Base-by-base conservation (phyloP, 768 basidiomycete genomes). In the Neoboletus brunneissimus region DNA sequence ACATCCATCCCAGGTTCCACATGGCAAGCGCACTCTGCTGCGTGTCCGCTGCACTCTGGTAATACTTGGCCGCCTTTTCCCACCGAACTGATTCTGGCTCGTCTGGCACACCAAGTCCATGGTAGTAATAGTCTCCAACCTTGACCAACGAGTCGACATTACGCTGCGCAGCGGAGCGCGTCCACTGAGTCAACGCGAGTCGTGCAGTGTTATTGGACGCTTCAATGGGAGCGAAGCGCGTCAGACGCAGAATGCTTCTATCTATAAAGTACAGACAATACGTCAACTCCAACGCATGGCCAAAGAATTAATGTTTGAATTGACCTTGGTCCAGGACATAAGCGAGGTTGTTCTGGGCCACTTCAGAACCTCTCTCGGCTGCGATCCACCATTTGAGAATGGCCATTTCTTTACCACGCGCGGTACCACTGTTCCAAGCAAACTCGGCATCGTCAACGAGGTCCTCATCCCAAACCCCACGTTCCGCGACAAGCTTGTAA, bases 1-100 rank as follows among this genome's bases (percentile, higher is more conserved):
- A 98, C 97, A 98, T 98, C 91, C 92, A 98, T 2, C 96, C 97
- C 12, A 98, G 75, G 67, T 98, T 97, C 94, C 94, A 98, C 87
- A 97, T 92, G 1, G 97, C 94, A 60, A 98, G 77, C 1, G 97
- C 94, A 63, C 94, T 97, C 64, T 89, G 63, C 58, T 95, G 91
- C 2, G 92, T 95, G 60, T 94, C 93, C 2, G 91, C 93, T 4
- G 97, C 97, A 31, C 91, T 89, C 67, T 91, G 94, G 66, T 99
- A 99, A 68, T 91, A 98, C 27, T 87, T 84, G 1, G 91, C 94
- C 0, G 97, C 97, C 63, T 94, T 94, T 70, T 96, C 94, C 69
- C 86, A 85, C 18, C 90, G 82, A 20, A 77, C 65, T 1, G 76
- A 64, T 62, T 87, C 83, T 3, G 86, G 81, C 54, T 86, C 86